Base-by-base conservation (phyloP, 352 stramenopile genomes). In the Thalassiosira livingstoniorum region DNA sequence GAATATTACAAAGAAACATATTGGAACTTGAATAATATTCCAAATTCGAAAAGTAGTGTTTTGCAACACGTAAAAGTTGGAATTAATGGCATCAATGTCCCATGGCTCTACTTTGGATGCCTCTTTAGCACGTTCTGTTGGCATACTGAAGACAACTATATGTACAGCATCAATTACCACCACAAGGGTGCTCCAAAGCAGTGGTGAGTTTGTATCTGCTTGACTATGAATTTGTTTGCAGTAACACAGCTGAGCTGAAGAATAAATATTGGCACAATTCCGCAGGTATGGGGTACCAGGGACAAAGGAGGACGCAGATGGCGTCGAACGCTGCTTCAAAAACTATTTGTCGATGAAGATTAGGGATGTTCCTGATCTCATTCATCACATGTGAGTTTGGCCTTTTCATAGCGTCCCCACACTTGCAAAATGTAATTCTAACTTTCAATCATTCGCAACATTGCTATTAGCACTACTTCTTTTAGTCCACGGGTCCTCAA, bases 141-240 rank as follows among this genome's bases (percentile, higher is more conserved):
- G 97, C 98, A 99, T 83, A 98, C 98, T 37, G 98, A 99, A 87
- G 98, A 99, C 85, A 98, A 99, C 90, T 99, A 99, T 90, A 97
- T 99, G 68, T 99, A 99, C 77, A 98, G 94, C 66, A 99, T 99
- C 83, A 99, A 98, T 83, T 99, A 99, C 87, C 91, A 98, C 69
- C 97, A 99, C 87, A 97, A 94, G 25, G 98, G 98, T 4, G 96
- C 95, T 10, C 94, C 97, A 0, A 99, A 99, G 89, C 98, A 97
- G 57, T 99, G 34, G 58, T n/a, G n/a, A n/a, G n/a, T n/a, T n/a
- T n/a, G n/a, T n/a, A n/a, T n/a, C n/a, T n/a, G n/a, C n/a, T n/a
- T n/a, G n/a, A n/a, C n/a, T n/a, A n/a, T n/a, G n/a, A n/a, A n/a
- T n/a, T n/a, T n/a, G n/a, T n/a, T n/a, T n/a, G n/a, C n/a, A n/a